These are phyloP conservation scores for Endogone sp. DNA, from an alignment of 192 early-diverging fungal genomes.

Conservation along the genomic window DNA sequence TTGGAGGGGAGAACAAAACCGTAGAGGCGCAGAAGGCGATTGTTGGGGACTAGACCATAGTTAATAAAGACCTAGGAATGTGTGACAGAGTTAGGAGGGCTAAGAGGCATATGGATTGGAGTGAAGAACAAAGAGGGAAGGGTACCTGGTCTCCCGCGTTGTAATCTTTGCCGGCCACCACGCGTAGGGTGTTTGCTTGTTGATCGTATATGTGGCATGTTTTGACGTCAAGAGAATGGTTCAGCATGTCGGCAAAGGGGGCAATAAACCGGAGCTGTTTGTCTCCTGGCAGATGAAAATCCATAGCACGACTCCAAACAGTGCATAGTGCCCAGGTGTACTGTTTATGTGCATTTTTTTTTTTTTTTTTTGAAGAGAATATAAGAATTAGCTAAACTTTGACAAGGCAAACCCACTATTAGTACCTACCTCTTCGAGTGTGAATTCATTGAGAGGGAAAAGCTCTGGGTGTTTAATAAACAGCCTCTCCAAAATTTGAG, in stretches of 20 bases:
- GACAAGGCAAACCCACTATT: neutral
- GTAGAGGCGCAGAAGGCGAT: slow-evolving; percentile 28
- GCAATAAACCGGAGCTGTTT: slow-evolving; percentile 26
- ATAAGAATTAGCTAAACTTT: neutral
- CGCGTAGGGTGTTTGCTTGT: slow-evolving; percentile 14
- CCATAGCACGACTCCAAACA: slow-evolving; percentile 32
- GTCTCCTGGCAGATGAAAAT: slow-evolving; percentile 18
- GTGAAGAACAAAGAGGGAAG: neutral
- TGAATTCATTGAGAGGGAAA: slow-evolving; percentile 22
- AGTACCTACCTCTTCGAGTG: slow-evolving; percentile 21
- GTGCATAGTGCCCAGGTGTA: slow-evolving; percentile 40
- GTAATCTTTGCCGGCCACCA: slow-evolving; percentile 36
- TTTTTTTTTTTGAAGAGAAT: too few species aligned
- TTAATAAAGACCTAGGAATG: slow-evolving; percentile 28
- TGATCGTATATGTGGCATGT: slow-evolving; percentile 25
- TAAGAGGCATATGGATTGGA: neutral
- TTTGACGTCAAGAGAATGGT: slow-evolving; percentile 23
- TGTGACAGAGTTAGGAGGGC: neutral
- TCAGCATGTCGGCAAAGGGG: slow-evolving; percentile 37
- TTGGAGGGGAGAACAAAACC: slow-evolving; percentile 34
- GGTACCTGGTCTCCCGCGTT: slow-evolving; percentile 18
- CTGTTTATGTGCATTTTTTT: too few species aligned
- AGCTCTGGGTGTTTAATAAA: slow-evolving; percentile 17
- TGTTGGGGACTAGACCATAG: slow-evolving; percentile 33
- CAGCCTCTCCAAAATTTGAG: neutral